Conservation (phyloP, 805 yeast species). For the Candida alai region DNA sequence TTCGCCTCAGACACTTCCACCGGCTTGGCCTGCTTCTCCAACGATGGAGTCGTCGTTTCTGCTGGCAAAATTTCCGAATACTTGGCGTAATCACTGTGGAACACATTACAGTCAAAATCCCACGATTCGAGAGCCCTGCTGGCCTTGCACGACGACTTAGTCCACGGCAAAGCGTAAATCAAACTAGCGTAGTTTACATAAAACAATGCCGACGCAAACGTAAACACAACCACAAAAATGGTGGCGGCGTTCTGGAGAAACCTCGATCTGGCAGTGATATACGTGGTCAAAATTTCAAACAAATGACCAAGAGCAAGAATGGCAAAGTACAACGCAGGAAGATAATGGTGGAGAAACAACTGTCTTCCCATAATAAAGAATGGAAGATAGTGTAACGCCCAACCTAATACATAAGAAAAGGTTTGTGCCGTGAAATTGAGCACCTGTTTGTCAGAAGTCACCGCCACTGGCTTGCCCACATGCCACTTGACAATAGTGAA, state of each 20-base stretch:
- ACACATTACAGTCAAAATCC: constrained; percentile 84
- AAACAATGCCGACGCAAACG: constrained; percentile 47
- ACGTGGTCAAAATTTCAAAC: constrained; percentile 47
- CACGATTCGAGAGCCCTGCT: constrained; percentile 62
- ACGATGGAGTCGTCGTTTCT: no score
- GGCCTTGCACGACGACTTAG: constrained; percentile 57
- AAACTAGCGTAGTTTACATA: constrained; percentile 67
- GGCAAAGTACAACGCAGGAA: constrained; percentile 90
- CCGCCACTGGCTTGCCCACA: constrained; percentile 38
- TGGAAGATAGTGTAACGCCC: constrained; percentile 69
- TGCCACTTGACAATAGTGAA: constrained; percentile 61
- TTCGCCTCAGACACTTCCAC: no score
- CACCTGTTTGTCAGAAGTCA: constrained; percentile 47
- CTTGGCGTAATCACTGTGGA: no score
- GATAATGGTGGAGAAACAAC: constrained; percentile 86
- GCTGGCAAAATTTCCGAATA: no score
- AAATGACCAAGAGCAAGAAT: constrained; percentile 71
- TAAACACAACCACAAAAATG: constrained; percentile 43
- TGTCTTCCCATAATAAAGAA: constrained; percentile 89
- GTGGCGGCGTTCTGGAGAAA: constrained; percentile 44
- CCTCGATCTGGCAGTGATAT: constrained; percentile 34
- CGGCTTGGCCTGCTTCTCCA: no score
- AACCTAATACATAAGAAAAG: constrained; percentile 62
- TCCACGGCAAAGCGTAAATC: constrained; percentile 79
- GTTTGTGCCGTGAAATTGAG: constrained; percentile 64